Conservation (phyloP, 805 yeast species). For the Candida jianshihensis region DNA sequence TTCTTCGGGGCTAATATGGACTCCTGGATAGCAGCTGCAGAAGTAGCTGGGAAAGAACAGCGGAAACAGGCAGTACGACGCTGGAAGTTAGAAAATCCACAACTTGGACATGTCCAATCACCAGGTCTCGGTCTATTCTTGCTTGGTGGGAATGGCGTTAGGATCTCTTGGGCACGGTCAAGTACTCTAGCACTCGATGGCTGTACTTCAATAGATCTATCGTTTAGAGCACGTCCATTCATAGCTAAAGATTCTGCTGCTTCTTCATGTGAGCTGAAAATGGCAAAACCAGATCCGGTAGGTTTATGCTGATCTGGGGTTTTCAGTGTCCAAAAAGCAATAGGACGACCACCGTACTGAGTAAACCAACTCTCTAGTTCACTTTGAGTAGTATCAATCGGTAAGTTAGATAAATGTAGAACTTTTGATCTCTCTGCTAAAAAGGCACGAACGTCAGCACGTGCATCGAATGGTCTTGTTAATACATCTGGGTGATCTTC, state of each 20-base stretch:
- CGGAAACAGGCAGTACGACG: slow-evolving; percentile 91
- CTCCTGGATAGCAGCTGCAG: slow-evolving; percentile 65
- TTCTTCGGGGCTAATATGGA: slow-evolving; percentile 32
- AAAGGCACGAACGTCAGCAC: slow-evolving; percentile 65
- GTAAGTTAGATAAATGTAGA: slow-evolving; percentile 72
- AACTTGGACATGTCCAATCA: slow-evolving; percentile 96
- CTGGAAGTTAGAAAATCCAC: slow-evolving; percentile 93
- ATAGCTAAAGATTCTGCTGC: slow-evolving; percentile 71
- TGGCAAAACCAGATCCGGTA: slow-evolving; percentile 71
- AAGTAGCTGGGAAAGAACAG: slow-evolving; percentile 80
- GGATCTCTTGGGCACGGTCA: slow-evolving; percentile 74
- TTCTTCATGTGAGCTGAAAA: slow-evolving; percentile 78
- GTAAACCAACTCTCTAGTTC: slow-evolving; percentile 90
- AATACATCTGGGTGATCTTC: slow-evolving; percentile 50
- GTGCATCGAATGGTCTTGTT: slow-evolving; percentile 68
- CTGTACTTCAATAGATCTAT: slow-evolving; percentile 73
- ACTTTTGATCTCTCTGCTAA: slow-evolving; percentile 67
- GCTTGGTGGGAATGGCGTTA: slow-evolving; percentile 77
- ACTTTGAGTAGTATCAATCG: slow-evolving; percentile 81
- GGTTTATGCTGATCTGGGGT: slow-evolving; percentile 49
- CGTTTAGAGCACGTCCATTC: slow-evolving; percentile 74
- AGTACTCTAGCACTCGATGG: slow-evolving; percentile 76
- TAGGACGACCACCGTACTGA: slow-evolving; percentile 78
- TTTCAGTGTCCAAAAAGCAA: slow-evolving; percentile 83
- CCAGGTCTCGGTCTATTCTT: slow-evolving; percentile 93